These are phyloP conservation scores for Sphaerulina populicola DNA, from an alignment of 2,329 filamentous ascomycete species.

Conservation along the genomic window DNA sequence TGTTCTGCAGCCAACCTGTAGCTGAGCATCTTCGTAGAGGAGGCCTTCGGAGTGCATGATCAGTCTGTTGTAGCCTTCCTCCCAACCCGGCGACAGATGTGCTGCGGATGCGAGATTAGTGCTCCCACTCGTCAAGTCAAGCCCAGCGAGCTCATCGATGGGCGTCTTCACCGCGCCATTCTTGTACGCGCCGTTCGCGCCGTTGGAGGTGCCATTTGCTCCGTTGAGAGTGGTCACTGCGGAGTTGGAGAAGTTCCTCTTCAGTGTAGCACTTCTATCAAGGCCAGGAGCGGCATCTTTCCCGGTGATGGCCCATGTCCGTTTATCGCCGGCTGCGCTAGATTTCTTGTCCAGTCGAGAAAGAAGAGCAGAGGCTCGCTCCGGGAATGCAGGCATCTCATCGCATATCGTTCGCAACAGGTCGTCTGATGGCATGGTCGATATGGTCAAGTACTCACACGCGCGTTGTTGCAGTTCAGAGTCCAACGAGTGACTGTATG, in stretches of 20 bases:
- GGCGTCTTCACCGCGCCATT: constrained; percentile 29
- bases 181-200: constrained; percentile 20
- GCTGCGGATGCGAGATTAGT: constrained; percentile 87
- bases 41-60: constrained; percentile 75
- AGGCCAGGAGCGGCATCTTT: constrained; percentile 62
- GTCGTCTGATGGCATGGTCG: constrained; percentile 79
- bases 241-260: constrained; percentile 68
- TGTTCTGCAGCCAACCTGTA: constrained; percentile 83
- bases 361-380: constrained; percentile 81
- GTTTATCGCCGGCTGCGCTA: constrained; percentile 75
- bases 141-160: constrained; percentile 62
- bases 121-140: constrained; percentile 63
- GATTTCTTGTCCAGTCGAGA: constrained; percentile 93
- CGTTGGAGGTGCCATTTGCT: constrained; percentile 28
- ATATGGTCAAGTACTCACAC: constrained; percentile 85
- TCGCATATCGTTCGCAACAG: constrained; percentile 89
- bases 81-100: constrained; percentile 91
- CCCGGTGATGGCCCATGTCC: constrained; percentile 95
- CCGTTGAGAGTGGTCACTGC: constrained; percentile 34
- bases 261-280: constrained; percentile 71
- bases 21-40: constrained; percentile 87
- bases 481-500: constrained; percentile 90
- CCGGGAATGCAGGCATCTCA: constrained; percentile 97
- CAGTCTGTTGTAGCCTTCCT: constrained; percentile 76
- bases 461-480: constrained; percentile 93